Conservation (phyloP, 2,329 filamentous ascomycete species). For the Xylaria sp. region DNA sequence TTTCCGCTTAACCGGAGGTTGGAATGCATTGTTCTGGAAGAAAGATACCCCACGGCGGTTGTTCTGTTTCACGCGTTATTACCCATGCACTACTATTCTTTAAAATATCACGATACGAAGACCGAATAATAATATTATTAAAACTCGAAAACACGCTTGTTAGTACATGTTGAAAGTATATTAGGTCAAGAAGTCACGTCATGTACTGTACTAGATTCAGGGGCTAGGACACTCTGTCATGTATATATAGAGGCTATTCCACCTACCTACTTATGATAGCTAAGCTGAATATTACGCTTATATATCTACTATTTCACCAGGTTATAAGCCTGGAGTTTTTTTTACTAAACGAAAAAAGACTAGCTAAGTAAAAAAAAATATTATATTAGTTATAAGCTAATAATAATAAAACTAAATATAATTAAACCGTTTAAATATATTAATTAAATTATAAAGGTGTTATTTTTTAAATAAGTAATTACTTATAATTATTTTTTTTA, state of each 20-base stretch:
- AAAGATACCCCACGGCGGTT: constrained; percentile 42
- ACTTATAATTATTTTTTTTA: background rate
- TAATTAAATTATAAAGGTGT: background rate
- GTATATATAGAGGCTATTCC: too few species aligned
- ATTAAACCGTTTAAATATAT: too few species aligned
- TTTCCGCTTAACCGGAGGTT: constrained; percentile 32
- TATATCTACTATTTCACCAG: constrained; percentile 2
- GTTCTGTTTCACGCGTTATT: constrained; percentile 30
- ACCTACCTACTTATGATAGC: background rate
- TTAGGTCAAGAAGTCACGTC: background rate
- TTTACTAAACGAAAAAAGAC: background rate
- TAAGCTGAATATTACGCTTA: background rate
- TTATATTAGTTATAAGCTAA: constrained; percentile 1
- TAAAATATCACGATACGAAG: constrained; percentile 21
- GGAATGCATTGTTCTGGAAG: constrained; percentile 39
- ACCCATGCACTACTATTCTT: constrained; percentile 25
- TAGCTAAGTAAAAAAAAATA: background rate
- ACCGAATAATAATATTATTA: constrained; percentile 34
- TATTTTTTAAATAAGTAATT: background rate
- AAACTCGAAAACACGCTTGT: background rate
- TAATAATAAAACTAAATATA: background rate
- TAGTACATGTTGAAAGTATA: background rate
- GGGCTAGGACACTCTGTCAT: background rate
- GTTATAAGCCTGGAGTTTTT: constrained; percentile 4
- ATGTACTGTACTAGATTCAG: background rate